Percentiles rank a stretch among this genome's conserved stretches.
Evolutionary conservation across 352 stramenopile genomes (phyloP).

Genomic region (Phytophthora sojae): DNA sequence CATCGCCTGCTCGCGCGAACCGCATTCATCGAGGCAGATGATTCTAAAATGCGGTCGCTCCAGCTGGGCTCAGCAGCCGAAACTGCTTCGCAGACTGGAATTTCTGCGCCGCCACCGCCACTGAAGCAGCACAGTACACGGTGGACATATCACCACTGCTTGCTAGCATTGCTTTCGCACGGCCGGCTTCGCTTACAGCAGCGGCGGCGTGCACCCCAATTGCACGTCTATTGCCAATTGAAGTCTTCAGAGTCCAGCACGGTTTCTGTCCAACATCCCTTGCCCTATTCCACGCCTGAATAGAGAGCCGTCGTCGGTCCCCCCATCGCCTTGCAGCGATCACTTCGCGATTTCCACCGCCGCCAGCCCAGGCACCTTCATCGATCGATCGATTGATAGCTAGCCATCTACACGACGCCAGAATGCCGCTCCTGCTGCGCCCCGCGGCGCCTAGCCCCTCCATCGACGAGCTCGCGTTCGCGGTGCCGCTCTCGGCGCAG

Average conservation of each 20-base stretch:
- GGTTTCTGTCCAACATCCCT: conserved; percentile 16
- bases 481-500: conserved; percentile 40
- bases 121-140: background rate
- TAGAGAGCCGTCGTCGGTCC: conserved; percentile 4
- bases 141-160: background rate
- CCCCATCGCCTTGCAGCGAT: conserved; percentile 13
- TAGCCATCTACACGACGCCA: too few relatives aligned
- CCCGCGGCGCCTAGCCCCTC: conserved; percentile 70
- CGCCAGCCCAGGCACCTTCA: background rate
- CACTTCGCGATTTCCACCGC: conserved; percentile 36
- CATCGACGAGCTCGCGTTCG: conserved; percentile 76
- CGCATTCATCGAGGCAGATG: conserved; percentile 8
- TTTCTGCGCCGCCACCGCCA: conserved; percentile 15
- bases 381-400: background rate
- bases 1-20: conserved; percentile 19
- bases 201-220: background rate
- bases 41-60: conserved; percentile 15
- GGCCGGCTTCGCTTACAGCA: conserved; percentile 8
- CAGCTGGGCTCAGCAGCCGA: conserved; percentile 18
- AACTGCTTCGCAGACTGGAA: conserved; percentile 17
- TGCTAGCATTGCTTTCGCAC: background rate
- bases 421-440: conserved; percentile 81
- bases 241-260: conserved; percentile 18
- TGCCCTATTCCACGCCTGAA: background rate
- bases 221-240: conserved; percentile 16